These are phyloP conservation scores for Adansonia grandidieri DNA, from an alignment of 441 rosid species.

Conservation along the genomic window DNA sequence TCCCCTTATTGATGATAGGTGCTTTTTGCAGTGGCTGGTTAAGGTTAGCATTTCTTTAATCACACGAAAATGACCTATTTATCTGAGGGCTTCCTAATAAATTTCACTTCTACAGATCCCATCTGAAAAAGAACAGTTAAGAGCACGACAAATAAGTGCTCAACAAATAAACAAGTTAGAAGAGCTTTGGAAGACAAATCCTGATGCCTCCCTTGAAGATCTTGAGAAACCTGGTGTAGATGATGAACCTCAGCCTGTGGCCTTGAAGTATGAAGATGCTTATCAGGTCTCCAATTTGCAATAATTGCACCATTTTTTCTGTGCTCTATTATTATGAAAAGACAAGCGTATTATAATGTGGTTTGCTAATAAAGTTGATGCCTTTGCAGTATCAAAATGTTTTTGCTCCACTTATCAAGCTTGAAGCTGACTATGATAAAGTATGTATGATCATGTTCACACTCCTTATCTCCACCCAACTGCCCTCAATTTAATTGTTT, in stretches of 20 bases:
- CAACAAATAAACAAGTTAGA: conserved; percentile 99
- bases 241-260: conserved; percentile 97
- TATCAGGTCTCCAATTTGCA: conserved; percentile 69
- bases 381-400: conserved; percentile 95
- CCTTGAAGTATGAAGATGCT: conserved; percentile 95
- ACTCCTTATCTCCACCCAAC: neutral
- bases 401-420: conserved; percentile 98
- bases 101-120: conserved; percentile 65
- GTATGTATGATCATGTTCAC: conserved; percentile 44
- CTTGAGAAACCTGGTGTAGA: conserved; percentile 99
- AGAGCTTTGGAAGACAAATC: conserved; percentile 98
- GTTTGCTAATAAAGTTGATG: conserved; percentile 29
- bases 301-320: conserved; percentile 21
- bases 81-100: conserved; percentile 32
- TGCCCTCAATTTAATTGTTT: neutral
- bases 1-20: conserved; percentile 97
- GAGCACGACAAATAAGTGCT: conserved; percentile 98
- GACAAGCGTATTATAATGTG: conserved; percentile 8
- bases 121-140: conserved; percentile 96
- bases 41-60: conserved; percentile 60
- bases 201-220: conserved; percentile 98
- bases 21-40: conserved; percentile 98
- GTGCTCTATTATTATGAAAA: conserved; percentile 16
- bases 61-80: conserved; percentile 9
- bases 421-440: conserved; percentile 99